Base-by-base conservation (phyloP, 2,329 filamentous ascomycete genomes). In the Dothideomycetes sp. region DNA sequence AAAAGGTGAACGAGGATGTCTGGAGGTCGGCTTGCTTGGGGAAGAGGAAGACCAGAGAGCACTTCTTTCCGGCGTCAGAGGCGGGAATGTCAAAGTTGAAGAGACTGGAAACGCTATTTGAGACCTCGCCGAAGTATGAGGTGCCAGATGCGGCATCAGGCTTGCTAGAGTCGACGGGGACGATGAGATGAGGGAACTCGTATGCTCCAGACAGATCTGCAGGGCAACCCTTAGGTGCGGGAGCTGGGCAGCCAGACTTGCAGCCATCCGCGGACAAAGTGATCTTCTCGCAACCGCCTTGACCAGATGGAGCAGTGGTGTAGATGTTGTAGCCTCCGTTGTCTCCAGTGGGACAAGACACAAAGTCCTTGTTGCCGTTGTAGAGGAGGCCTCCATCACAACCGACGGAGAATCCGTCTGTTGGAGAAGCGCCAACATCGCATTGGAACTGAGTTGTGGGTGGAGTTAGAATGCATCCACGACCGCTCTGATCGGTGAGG, bases 11-110 rank as follows among this genome's bases (percentile, higher is more conserved):
- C 9, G 66, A 64, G 0, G 76, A 78, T 1, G 76, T 78, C 58
- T 75, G 60, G n/a, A 81, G 70, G 23, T 78, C 59, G 12, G 64
- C 51, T 46, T 74, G 58, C 36, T 64, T 49, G 9, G 80, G 80
- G 60, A 82, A 73, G 31, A 81, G 64, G 70, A 84, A 84, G 43
- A 78, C 63, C 7, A 83, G 63, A 41, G 68, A 71, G 63, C 80
- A 84, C 5, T 62, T 73, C 60, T 75, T 74, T 49, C 73, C 74
- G 7, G 63, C 50, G 50, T 75, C 68, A 4, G 61, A 58, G 4
- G 58, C 47, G 1, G 73, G 73, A 30, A 84, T 73, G 53, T 81
- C 76, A 60, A 84, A 84, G 64, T 81, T 81, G 70, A 80, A 83
- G 53, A 82, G 71, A 10, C 72, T 71, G 8, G 71, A 73, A 34